Base-by-base conservation (phyloP, 1,139 yeast genomes). In the Sugiyamaella pinicola region DNA sequence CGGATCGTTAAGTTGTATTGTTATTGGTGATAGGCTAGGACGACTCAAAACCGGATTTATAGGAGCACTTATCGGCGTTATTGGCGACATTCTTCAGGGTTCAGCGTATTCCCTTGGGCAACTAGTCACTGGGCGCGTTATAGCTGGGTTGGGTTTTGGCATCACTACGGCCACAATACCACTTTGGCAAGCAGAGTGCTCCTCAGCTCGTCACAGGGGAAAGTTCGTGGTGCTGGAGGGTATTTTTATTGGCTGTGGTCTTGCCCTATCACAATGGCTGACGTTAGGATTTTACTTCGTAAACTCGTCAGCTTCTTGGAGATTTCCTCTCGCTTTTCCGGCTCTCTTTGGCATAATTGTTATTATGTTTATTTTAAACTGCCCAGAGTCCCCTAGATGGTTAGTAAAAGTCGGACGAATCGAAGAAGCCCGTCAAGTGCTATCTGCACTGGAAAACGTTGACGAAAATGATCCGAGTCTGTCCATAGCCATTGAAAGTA, bases 81-180 rank as follows among this genome's bases (percentile, higher is more conserved):
- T 83, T 43, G 93, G 91, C 61, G 79, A 87, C n/a, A 60, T 80
- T 37, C 74, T 86, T 54, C 83, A 87, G 13, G 71, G 77, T 19
- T 66, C 82, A 54, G 76, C 90, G 17, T 77, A 77, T 65, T 70
- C 70, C n/a, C 73, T 84, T 56, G 88, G 87, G 29, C 95, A 86
- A 63, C 82, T 87, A 56, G 82, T 87, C 43, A 72, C 84, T 55
- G 96, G 95, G 15, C 79, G 96, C 63, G 84, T 85, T 53, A 70
- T 86, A 46, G 81, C 89, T 13, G 96, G 96, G 62, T 58, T 84
- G 38, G 96, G 95, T 62, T 84, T 85, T 60, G 95, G 95, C 62
- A 66, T 85, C 69, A 84, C 83, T 66, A 86, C 93, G 29, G 87
- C 93, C 31, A 85, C 91, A 41, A 83, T 87, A 59, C 95, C 95